A percentile compares a stretch with the other conserved stretches of the same genome.
Evolutionary conservation across 805 yeast species (phyloP).

Genomic region (Lipomyces lipofer): DNA sequence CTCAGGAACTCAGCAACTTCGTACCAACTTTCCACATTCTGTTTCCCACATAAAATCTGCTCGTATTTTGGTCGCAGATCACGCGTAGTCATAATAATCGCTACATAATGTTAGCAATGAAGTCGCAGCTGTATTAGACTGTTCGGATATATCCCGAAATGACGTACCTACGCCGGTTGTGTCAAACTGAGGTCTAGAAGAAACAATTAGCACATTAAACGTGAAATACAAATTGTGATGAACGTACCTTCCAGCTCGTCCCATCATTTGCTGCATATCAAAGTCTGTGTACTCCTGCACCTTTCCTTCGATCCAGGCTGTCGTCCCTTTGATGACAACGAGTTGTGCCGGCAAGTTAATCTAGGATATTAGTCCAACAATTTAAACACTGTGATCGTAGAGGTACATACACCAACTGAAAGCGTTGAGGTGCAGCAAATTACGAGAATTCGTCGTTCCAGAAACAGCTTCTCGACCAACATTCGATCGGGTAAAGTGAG

Average conservation of each 20-base stretch:
- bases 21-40: slow-evolving; percentile 51
- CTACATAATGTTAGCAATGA: neutral
- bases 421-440: slow-evolving; percentile 61
- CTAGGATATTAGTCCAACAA: no score
- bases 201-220: neutral
- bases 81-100: slow-evolving; percentile 50
- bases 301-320: slow-evolving; percentile 48
- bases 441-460: slow-evolving; percentile 46
- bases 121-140: slow-evolving; percentile 4
- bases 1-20: no score
- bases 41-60: slow-evolving; percentile 46
- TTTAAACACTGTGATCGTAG: neutral
- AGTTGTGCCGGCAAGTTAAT: slow-evolving; percentile 58
- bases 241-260: slow-evolving; percentile 54
- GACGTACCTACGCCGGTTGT: slow-evolving; percentile 46
- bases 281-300: slow-evolving; percentile 54
- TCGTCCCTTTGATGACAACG: slow-evolving; percentile 62
- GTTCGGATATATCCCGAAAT: neutral
- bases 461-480: slow-evolving; percentile 49
- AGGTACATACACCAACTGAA: slow-evolving; percentile 53
- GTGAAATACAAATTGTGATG: no score
- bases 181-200: slow-evolving; percentile 54
- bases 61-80: slow-evolving; percentile 44
- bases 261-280: slow-evolving; percentile 63
- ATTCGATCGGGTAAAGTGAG: slow-evolving; percentile 49